Conservation (phyloP, 768 basidiomycete species). For the Naganishia onofrii region DNA sequence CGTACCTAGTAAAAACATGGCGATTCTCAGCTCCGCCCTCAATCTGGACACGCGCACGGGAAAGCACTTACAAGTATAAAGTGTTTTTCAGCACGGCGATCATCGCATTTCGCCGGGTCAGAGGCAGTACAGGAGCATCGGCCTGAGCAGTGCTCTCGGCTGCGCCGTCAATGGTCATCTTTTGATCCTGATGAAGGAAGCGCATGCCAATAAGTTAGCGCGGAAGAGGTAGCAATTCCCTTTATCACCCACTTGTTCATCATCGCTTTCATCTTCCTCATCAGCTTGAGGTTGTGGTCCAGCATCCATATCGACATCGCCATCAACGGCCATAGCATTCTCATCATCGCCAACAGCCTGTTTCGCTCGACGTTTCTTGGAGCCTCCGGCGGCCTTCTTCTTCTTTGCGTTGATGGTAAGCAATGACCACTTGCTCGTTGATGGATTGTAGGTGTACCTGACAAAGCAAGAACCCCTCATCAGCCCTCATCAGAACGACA, state of each 20-base stretch:
- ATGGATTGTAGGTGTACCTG: slow-evolving; percentile 75
- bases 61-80: slow-evolving; percentile 68
- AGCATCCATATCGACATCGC: slow-evolving; percentile 49
- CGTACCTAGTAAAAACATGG: slow-evolving; percentile 58
- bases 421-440: slow-evolving; percentile 69
- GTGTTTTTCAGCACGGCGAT: slow-evolving; percentile 77
- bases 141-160: slow-evolving; percentile 41
- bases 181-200: neutral
- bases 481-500: neutral
- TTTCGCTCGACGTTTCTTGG: slow-evolving; percentile 56
- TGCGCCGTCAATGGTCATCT: slow-evolving; percentile 3
- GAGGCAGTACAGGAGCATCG: slow-evolving; percentile 54
- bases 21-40: neutral
- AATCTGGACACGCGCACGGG: slow-evolving; percentile 17
- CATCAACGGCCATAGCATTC: slow-evolving; percentile 34
- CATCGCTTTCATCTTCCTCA: slow-evolving; percentile 50
- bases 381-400: slow-evolving; percentile 58
- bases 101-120: slow-evolving; percentile 83
- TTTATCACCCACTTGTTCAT: neutral
- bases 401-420: slow-evolving; percentile 67
- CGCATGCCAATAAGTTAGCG: neutral
- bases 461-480: neutral
- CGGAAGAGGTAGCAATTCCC: too few species aligned
- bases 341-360: slow-evolving; percentile 8
- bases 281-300: slow-evolving; percentile 55